A percentile compares a stretch with the other conserved stretches of the same genome.
These are phyloP conservation scores for Zasmidium citrigriseum DNA, from an alignment of 2,329 filamentous ascomycete genomes.

Conservation along the genomic window DNA sequence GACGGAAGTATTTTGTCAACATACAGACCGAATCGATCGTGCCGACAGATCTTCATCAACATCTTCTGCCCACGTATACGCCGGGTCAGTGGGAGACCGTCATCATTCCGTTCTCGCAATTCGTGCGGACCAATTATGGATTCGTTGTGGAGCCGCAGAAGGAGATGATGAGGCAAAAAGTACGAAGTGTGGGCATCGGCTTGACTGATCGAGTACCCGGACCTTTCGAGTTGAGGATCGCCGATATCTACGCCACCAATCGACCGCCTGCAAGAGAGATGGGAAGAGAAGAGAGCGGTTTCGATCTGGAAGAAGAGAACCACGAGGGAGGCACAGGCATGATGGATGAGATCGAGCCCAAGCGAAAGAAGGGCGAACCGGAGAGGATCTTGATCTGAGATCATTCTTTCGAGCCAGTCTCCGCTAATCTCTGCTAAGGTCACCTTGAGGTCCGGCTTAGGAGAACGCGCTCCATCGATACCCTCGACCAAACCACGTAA, in stretches of 20 bases:
- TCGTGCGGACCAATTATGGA: constrained; percentile 92
- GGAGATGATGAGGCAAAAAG: constrained; percentile 82
- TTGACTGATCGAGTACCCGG: constrained; percentile 87
- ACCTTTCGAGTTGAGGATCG: constrained; percentile 82
- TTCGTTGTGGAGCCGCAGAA: constrained; percentile 90
- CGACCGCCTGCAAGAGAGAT: constrained; percentile 42
- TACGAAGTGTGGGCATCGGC: constrained; percentile 82
- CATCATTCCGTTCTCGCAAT: constrained; percentile 86
- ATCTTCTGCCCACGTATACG: constrained; percentile 76
- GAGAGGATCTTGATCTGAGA: constrained; percentile 38
- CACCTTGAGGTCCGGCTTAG: too few species aligned
- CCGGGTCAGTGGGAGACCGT: constrained; percentile 93
- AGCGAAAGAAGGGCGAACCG: constrained; percentile 35
- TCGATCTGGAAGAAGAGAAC: constrained; percentile 28
- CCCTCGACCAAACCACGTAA: too few species aligned
- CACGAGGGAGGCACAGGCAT: constrained; percentile 25
- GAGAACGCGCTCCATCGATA: too few species aligned
- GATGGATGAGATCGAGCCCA: constrained; percentile 34
- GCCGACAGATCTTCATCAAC: constrained; percentile 93
- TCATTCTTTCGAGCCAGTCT: background rate
- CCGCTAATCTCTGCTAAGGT: too few species aligned
- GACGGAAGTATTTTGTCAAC: constrained; percentile 90
- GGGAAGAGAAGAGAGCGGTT: constrained; percentile 32
- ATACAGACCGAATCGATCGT: constrained; percentile 93
- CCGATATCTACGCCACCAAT: constrained; percentile 90